phyloP scores from a whole-genome alignment of 345 rosid genomes.

The Dovyalis caffra region DNA sequence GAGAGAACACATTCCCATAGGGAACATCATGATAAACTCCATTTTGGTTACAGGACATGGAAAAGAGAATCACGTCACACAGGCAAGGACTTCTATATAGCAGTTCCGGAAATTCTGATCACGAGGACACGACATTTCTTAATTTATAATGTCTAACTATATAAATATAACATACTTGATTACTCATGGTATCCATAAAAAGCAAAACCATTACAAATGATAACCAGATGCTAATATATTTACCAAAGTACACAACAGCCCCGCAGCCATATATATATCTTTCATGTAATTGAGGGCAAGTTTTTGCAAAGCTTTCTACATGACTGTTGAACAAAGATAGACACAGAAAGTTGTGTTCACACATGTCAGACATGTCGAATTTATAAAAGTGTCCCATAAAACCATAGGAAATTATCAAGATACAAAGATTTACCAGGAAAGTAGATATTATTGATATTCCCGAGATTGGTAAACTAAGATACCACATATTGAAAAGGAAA shows the following conservation, averaged over 20 bases:
- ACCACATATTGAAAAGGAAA: constrained; percentile 2
- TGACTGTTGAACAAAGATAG: not conserved
- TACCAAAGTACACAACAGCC: not conserved
- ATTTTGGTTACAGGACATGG: not conserved
- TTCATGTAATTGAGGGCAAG: not conserved
- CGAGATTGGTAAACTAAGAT: not conserved
- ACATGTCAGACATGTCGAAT: constrained; percentile 3
- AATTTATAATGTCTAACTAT: not conserved
- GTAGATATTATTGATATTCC: not conserved
- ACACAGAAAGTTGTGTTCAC: not conserved
- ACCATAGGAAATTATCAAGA: not conserved
- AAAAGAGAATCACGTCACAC: not conserved
- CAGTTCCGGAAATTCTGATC: not conserved
- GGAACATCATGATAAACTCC: not conserved
- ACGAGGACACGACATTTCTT: not conserved
- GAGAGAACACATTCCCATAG: not conserved
- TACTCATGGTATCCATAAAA: not conserved
- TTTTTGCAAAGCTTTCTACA: not conserved
- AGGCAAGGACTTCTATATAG: not conserved
- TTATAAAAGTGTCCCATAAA: not conserved
- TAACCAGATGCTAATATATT: not conserved
- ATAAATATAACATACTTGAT: not conserved
- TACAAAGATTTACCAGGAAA: not conserved
- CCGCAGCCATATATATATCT: not conserved
- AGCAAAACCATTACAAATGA: not conserved